Conservation (phyloP, 345 rosid genomes). For the Aethionema arabicum region DNA sequence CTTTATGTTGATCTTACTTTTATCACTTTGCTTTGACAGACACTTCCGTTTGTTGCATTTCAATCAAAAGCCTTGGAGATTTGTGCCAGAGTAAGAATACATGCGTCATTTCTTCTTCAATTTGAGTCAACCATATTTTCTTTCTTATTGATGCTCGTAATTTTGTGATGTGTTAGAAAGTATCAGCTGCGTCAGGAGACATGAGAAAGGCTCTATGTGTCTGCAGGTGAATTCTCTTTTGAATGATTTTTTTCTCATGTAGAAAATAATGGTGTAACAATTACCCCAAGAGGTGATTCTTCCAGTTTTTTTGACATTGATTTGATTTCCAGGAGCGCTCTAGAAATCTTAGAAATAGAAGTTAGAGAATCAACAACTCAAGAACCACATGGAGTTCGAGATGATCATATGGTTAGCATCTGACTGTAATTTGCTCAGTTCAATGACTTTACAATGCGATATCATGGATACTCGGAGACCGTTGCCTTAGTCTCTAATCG, state of each 20-base stretch:
- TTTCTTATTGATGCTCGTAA: not conserved
- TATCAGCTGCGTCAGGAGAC: constrained; percentile 34
- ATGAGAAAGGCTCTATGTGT: constrained; percentile 34
- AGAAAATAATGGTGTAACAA: too few species aligned
- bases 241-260: too few species aligned
- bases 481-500: constrained; percentile 1
- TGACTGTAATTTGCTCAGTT: not conserved
- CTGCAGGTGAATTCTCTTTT: constrained; percentile 28
- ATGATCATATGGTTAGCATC: constrained; percentile 40
- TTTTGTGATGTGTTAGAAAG: constrained; percentile 25
- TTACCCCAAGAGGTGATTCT: not conserved
- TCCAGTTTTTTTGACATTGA: constrained; percentile 1
- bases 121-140: not conserved
- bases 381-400: constrained; percentile 29
- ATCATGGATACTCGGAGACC: not conserved
- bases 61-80: constrained; percentile 85
- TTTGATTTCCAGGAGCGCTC: constrained; percentile 48
- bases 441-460: not conserved
- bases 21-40: constrained; percentile 43
- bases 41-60: constrained; percentile 54
- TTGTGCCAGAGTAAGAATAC: constrained; percentile 79
- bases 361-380: constrained; percentile 36
- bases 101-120: not conserved
- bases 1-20: not conserved
- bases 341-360: constrained; percentile 70